Conservation (phyloP, 768 basidiomycete species). For the Pisolithus orientalis region DNA sequence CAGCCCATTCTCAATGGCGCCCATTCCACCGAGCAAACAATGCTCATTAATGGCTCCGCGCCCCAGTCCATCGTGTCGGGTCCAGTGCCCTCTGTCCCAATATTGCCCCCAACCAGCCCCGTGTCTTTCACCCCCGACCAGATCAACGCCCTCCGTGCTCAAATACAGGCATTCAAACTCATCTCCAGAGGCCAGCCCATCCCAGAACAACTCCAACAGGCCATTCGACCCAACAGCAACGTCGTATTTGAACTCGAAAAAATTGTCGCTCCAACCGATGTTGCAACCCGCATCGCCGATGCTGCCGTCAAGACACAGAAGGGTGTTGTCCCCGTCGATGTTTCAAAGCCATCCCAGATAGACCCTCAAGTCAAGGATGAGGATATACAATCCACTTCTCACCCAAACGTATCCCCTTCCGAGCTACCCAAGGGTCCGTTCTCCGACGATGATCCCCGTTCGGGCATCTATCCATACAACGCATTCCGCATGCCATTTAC, state of each 20-base stretch:
- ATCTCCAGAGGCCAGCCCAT: slow-evolving; percentile 60
- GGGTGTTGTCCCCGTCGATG: slow-evolving; percentile 29
- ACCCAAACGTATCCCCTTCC: slow-evolving; percentile 39
- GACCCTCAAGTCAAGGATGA: slow-evolving; percentile 48
- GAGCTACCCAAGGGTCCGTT: slow-evolving; percentile 69
- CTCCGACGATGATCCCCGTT: slow-evolving; percentile 73
- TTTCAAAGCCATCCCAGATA: slow-evolving; percentile 20
- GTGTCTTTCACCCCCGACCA: slow-evolving; percentile 77
- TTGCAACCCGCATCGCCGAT: slow-evolving; percentile 60
- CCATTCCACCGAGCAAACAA: slow-evolving; percentile 10
- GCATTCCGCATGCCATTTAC: slow-evolving; percentile 81
- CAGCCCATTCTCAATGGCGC: slow-evolving; percentile 20
- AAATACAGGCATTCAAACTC: slow-evolving; percentile 78
- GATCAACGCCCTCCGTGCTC: slow-evolving; percentile 68
- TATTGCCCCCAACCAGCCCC: slow-evolving; percentile 54
- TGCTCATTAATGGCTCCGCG: slow-evolving; percentile 23
- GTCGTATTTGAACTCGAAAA: slow-evolving; percentile 61
- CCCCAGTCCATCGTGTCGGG: slow-evolving; percentile 39
- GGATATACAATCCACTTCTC: slow-evolving; percentile 33
- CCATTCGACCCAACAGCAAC: slow-evolving; percentile 58
- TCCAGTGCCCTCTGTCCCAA: slow-evolving; percentile 43
- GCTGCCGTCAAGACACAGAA: slow-evolving; percentile 71
- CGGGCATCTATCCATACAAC: slow-evolving; percentile 89
- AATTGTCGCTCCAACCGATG: slow-evolving; percentile 53
- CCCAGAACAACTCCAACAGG: slow-evolving; percentile 63